phyloP scores from a whole-genome alignment of 495 filamentous ascomycete species.

The Podospora anserina region DNA sequence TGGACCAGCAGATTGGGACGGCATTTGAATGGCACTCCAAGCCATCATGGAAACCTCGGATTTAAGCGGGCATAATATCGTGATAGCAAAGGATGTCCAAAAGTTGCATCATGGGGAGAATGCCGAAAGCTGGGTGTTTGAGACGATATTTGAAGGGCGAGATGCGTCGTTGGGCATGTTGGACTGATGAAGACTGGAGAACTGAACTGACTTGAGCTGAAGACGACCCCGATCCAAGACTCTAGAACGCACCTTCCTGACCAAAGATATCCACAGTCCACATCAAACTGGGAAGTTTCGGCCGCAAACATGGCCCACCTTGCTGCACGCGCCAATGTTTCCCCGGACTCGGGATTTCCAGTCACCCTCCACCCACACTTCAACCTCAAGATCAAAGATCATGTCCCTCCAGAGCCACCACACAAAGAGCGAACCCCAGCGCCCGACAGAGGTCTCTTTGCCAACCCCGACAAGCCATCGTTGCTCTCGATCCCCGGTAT shows the following conservation, averaged over 20 bases:
- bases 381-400: slow-evolving; percentile 52
- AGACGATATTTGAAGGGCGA: not conserved
- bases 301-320: slow-evolving; percentile 28
- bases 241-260: not conserved
- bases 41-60: not conserved
- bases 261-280: not conserved
- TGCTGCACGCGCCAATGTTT: slow-evolving; percentile 37
- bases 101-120: not conserved
- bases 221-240: not conserved
- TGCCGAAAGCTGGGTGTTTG: not conserved
- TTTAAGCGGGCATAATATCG: not conserved
- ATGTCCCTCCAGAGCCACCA: slow-evolving; percentile 45
- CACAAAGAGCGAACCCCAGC: slow-evolving; percentile 42
- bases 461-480: slow-evolving; percentile 50
- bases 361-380: slow-evolving; percentile 54
- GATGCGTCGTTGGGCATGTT: not conserved
- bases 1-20: not conserved
- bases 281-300: not conserved
- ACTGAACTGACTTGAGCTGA: not conserved
- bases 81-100: not conserved
- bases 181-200: not conserved
- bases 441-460: slow-evolving; percentile 49
- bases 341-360: slow-evolving; percentile 38
- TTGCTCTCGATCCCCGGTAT: slow-evolving; percentile 44
- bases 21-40: not conserved